phyloP scores from a whole-genome alignment of 2,329 filamentous ascomycete species.

The Chaetomium strumarium region DNA sequence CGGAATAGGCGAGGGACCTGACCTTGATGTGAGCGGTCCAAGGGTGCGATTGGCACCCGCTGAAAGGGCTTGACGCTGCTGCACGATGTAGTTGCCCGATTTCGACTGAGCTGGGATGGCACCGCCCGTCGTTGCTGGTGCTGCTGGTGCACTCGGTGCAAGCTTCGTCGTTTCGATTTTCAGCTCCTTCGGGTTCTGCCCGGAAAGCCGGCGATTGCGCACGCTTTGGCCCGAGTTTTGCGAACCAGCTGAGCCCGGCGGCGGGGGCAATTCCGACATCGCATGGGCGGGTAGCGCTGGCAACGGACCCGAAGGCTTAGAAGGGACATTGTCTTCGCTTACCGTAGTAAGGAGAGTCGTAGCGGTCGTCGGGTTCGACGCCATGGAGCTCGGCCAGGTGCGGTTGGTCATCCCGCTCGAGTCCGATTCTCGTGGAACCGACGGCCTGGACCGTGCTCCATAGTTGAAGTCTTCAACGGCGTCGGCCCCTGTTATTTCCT shows the following conservation, averaged over 20 bases:
- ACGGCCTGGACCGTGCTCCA: slow-evolving; percentile 57
- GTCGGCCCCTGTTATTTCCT: slow-evolving; percentile 83
- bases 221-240: slow-evolving; percentile 44
- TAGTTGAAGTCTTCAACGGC: slow-evolving; percentile 79
- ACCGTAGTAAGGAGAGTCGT: slow-evolving; percentile 67
- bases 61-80: slow-evolving; percentile 39
- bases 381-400: slow-evolving; percentile 75
- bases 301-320: slow-evolving; percentile 28
- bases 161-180: slow-evolving; percentile 72
- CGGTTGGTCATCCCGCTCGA: slow-evolving; percentile 72
- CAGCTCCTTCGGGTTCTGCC: slow-evolving; percentile 71
- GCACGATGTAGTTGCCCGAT: slow-evolving; percentile 34
- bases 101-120: slow-evolving; percentile 26
- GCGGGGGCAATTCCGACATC: slow-evolving; percentile 39
- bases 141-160: slow-evolving; percentile 20
- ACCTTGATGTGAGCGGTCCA: slow-evolving; percentile 28
- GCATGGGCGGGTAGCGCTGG: slow-evolving; percentile 47
- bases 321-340: slow-evolving; percentile 47
- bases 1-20: slow-evolving; percentile 31
- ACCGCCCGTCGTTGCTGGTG: slow-evolving; percentile 20
- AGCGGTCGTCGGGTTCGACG: slow-evolving; percentile 64
- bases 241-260: slow-evolving; percentile 30
- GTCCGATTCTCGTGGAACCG: slow-evolving; percentile 71
- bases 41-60: slow-evolving; percentile 31
- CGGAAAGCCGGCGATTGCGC: slow-evolving; percentile 71